A percentile compares a stretch with the other conserved stretches of the same genome.
phyloP scores from a whole-genome alignment of 192 early-diverging fungal genomes.

The Backusella tarrabulga region DNA sequence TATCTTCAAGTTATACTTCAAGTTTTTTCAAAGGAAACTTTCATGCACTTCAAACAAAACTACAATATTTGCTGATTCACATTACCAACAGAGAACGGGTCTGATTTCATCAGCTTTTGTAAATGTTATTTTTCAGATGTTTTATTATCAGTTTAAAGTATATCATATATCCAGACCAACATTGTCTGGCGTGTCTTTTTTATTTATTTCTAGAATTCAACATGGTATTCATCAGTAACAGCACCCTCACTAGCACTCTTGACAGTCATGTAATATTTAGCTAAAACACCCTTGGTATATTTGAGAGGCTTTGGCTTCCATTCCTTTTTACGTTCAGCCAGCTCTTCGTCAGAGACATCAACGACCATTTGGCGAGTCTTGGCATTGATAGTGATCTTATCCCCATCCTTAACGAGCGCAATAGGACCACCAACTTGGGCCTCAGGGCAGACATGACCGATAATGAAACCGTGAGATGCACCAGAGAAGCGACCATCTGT shows the following conservation, averaged over 20 bases:
- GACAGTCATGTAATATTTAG: conserved; percentile 87
- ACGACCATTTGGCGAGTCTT: conserved; percentile 68
- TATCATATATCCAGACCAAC: neutral
- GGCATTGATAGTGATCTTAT: conserved; percentile 90
- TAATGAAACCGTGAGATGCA: conserved; percentile 97
- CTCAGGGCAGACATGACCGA: conserved; percentile 98
- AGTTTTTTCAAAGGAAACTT: too few relatives aligned
- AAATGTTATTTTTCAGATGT: neutral
- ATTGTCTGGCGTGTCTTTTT: neutral
- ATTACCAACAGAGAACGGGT: too few relatives aligned
- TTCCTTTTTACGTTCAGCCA: conserved; percentile 57
- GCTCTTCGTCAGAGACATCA: conserved; percentile 75
- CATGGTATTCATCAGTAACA: conserved; percentile 70
- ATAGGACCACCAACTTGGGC: conserved; percentile 97
- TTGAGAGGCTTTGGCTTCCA: conserved; percentile 88
- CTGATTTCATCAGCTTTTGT: neutral
- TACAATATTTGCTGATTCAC: too few relatives aligned
- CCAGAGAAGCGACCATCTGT: conserved; percentile 99
- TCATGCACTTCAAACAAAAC: too few relatives aligned
- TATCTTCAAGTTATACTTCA: too few relatives aligned
- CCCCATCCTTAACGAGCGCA: conserved; percentile 86
- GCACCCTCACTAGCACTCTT: conserved; percentile 76
- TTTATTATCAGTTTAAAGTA: neutral
- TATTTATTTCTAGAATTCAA: neutral
- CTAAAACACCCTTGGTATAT: conserved; percentile 80